A percentile compares a stretch with the other conserved stretches of the same genome.
Evolutionary conservation across 1,284 basidiomycete species (phyloP).

Genomic region (Cutaneotrichosporon dermatis): DNA sequence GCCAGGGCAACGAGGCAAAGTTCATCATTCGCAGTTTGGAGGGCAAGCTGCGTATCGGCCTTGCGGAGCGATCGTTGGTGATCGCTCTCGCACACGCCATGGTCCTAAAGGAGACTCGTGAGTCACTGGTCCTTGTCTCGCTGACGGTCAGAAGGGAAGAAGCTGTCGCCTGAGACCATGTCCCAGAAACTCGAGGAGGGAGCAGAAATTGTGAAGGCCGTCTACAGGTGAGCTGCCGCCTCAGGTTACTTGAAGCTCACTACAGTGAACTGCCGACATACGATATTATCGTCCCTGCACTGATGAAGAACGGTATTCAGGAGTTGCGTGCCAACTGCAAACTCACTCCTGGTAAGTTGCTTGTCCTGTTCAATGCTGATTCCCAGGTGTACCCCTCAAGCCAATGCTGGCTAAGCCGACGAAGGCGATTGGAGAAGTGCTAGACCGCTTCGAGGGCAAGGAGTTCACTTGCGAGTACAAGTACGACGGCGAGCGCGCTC

Average conservation of each 20-base stretch:
- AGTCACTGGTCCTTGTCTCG: conserved; percentile 19
- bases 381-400: conserved; percentile 75
- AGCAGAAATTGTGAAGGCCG: conserved; percentile 73
- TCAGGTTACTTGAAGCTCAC: not conserved
- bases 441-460: conserved; percentile 94
- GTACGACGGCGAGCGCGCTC: conserved; percentile 97
- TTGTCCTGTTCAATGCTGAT: not conserved
- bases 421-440: conserved; percentile 94
- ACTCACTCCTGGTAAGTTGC: conserved; percentile 69
- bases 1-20: conserved; percentile 78
- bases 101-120: conserved; percentile 71
- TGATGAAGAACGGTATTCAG: conserved; percentile 74
- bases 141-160: conserved; percentile 53
- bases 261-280: conserved; percentile 87
- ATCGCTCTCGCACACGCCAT: conserved; percentile 82
- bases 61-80: conserved; percentile 91
- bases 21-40: conserved; percentile 94
- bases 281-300: conserved; percentile 86
- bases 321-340: conserved; percentile 72
- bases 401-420: conserved; percentile 99
- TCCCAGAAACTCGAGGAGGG: conserved; percentile 73
- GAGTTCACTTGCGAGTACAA: conserved; percentile 99
- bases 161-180: conserved; percentile 69
- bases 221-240: conserved; percentile 67
- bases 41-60: conserved; percentile 94